Percentiles rank a stretch among this genome's conserved stretches.
These are phyloP conservation scores for Microcos paniculata DNA, from an alignment of 345 rosid species.

Conservation along the genomic window DNA sequence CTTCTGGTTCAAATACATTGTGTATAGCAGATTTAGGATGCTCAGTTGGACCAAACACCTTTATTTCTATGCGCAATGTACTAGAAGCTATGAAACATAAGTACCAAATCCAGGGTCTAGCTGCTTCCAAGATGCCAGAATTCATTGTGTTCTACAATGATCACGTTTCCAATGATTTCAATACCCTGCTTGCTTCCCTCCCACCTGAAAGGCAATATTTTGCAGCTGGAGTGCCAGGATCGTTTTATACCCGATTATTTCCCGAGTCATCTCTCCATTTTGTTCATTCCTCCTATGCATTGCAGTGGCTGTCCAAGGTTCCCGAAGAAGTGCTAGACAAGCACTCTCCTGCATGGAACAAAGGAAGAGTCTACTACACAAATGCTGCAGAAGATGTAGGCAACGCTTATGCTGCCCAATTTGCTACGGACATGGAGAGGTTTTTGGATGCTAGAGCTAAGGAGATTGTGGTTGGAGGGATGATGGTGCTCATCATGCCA, in stretches of 20 bases:
- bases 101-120: slow-evolving; percentile 16
- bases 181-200: slow-evolving; percentile 49
- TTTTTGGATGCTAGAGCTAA: slow-evolving; percentile 29
- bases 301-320: slow-evolving; percentile 22
- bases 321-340: slow-evolving; percentile 32
- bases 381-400: slow-evolving; percentile 18
- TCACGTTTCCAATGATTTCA: slow-evolving; percentile 53
- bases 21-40: slow-evolving; percentile 63
- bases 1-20: slow-evolving; percentile 32
- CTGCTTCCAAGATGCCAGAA: slow-evolving; percentile 11
- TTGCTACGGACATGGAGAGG: slow-evolving; percentile 18
- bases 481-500: slow-evolving; percentile 21
- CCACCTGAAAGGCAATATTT: slow-evolving; percentile 32
- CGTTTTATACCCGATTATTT: slow-evolving; percentile 42
- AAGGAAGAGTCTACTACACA: slow-evolving; percentile 29
- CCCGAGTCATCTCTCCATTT: slow-evolving; percentile 40
- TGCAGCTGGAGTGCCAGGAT: slow-evolving; percentile 44
- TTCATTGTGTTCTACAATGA: slow-evolving; percentile 58
- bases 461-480: slow-evolving; percentile 28
- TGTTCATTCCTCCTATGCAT: slow-evolving; percentile 35
- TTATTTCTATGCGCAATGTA: slow-evolving; percentile 40
- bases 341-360: slow-evolving; percentile 37
- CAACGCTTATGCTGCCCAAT: slow-evolving; percentile 28
- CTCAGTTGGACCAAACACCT: slow-evolving; percentile 65
- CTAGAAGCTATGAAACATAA: slow-evolving; percentile 33